A percentile compares a stretch with the other conserved stretches of the same genome.
Conservation (phyloP, 78 protist genomes). For the Dictyostelium purpureum region DNA sequence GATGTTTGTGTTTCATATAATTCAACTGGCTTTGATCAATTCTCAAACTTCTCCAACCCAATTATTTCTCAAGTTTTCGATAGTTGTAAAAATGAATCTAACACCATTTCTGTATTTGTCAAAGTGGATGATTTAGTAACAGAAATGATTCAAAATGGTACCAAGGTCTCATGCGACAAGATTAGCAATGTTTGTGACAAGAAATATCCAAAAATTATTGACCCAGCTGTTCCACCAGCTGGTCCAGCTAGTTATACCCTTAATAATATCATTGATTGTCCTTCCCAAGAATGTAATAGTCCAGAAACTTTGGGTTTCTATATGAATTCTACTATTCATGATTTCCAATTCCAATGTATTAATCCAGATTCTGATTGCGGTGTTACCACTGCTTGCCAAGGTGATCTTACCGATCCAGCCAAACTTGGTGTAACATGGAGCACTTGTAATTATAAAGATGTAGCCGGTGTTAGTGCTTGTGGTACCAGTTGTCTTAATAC, state of each 20-base stretch:
- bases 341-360: conserved; percentile 8
- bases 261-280: background rate
- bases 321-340: background rate
- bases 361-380: background rate
- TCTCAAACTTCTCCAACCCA: conserved; percentile 26
- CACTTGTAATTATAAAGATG: background rate
- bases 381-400: background rate
- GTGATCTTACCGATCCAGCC: background rate
- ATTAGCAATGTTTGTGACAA: background rate
- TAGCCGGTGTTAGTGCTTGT: background rate
- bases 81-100: conserved; percentile 13
- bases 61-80: conserved; percentile 2
- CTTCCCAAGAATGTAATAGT: no score
- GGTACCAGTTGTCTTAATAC: background rate
- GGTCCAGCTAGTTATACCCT: background rate
- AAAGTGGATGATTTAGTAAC: background rate
- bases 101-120: background rate
- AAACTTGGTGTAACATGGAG: background rate
- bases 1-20: conserved; percentile 32
- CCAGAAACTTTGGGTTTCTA: background rate
- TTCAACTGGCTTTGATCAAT: conserved; percentile 1
- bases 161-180: background rate
- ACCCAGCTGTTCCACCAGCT: background rate
- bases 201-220: background rate
- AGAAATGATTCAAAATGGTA: background rate